Conservation (phyloP, 2,329 filamentous ascomycete species). For the Cercospora sp. region DNA sequence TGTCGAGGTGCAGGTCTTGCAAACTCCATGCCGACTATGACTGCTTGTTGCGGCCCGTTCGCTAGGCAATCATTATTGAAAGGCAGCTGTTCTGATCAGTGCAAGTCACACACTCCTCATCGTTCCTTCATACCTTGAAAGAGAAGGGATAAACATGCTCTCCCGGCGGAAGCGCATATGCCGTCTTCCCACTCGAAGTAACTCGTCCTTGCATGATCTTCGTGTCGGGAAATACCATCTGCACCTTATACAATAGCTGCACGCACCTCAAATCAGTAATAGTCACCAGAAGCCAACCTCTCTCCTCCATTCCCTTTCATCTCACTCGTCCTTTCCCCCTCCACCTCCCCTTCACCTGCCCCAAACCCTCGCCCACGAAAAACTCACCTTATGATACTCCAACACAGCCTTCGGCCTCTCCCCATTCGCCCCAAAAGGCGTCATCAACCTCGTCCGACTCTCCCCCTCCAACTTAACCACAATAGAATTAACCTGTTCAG, state of each 20-base stretch:
- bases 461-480: slow-evolving; percentile 84
- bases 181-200: slow-evolving; percentile 39
- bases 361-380: no score
- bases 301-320: not conserved
- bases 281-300: not conserved
- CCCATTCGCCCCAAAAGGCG: slow-evolving; percentile 44
- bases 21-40: slow-evolving; percentile 49
- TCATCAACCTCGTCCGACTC: slow-evolving; percentile 65
- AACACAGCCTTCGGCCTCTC: slow-evolving; percentile 50
- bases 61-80: slow-evolving; percentile 72
- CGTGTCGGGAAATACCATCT: slow-evolving; percentile 54
- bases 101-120: no score
- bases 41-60: slow-evolving; percentile 40
- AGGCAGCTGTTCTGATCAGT: slow-evolving; percentile 49
- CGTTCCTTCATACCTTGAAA: slow-evolving; percentile 61
- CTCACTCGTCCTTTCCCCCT: not conserved
- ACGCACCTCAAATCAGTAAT: slow-evolving; percentile 26
- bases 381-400: slow-evolving; percentile 53
- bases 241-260: slow-evolving; percentile 72
- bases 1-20: slow-evolving; percentile 58
- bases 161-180: slow-evolving; percentile 65
- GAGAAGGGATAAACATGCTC: slow-evolving; percentile 75
- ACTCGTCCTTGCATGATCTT: slow-evolving; percentile 41
- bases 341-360: no score
- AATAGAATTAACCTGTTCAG: slow-evolving; percentile 55